Evolutionary conservation across 768 basidiomycete genomes (phyloP).

Genomic region (Austroboletus eburneus): DNA sequence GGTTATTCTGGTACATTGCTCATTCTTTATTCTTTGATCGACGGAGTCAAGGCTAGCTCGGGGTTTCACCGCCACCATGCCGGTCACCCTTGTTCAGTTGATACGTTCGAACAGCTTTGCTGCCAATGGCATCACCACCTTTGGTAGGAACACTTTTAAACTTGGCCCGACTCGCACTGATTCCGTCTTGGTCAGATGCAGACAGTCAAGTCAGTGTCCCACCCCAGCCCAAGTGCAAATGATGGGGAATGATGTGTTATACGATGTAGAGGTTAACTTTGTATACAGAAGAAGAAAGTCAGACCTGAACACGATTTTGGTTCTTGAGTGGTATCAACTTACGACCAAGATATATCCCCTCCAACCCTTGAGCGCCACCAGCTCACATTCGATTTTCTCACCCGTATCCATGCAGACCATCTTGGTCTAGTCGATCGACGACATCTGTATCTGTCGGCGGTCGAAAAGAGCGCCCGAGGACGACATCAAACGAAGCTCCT

Average conservation of each 20-base stretch:
- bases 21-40: neutral
- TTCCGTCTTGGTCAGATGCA: slow-evolving; percentile 8
- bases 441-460: slow-evolving; percentile 76
- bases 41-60: neutral
- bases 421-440: slow-evolving; percentile 80
- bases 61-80: slow-evolving; percentile 19
- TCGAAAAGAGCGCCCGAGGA: slow-evolving; percentile 86
- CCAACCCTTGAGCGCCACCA: slow-evolving; percentile 89
- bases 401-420: slow-evolving; percentile 91
- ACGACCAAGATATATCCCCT: slow-evolving; percentile 87
- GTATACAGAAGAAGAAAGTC: no score
- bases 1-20: neutral
- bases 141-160: slow-evolving; percentile 11
- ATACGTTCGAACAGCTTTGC: neutral
- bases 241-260: no score
- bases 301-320: no score
- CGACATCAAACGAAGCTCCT: slow-evolving; percentile 96
- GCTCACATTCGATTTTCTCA: slow-evolving; percentile 86
- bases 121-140: slow-evolving; percentile 5
- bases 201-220: slow-evolving; percentile 7
- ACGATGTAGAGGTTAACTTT: no score
- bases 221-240: no score
- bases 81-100: neutral
- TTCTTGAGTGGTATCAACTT: slow-evolving; percentile 40
- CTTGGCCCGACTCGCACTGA: neutral